These are phyloP conservation scores for Funneliformis geosporum DNA, from an alignment of 192 early-diverging fungal genomes.

Conservation along the genomic window DNA sequence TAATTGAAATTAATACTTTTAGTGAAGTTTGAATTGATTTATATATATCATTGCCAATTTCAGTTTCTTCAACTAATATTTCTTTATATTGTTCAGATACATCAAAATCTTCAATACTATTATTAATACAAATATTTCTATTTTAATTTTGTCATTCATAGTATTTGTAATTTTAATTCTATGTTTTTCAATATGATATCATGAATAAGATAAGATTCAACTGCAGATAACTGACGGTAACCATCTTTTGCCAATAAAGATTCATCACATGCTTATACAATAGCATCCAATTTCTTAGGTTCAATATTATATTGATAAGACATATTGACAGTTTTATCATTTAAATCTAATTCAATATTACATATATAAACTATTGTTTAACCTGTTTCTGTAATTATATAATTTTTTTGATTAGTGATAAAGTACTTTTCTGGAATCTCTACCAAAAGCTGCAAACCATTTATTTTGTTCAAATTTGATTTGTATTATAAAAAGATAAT, in stretches of 20 bases:
- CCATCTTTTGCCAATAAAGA: not conserved
- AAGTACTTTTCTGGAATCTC: not conserved
- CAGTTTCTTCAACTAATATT: not conserved
- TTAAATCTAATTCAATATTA: slow-evolving; percentile 12
- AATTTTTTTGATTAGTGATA: not conserved
- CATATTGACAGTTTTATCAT: not conserved
- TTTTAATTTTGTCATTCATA: not conserved
- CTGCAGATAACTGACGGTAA: not conserved
- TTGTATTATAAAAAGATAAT: not conserved
- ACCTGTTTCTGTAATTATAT: not conserved
- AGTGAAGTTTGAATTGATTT: not conserved
- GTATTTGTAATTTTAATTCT: not conserved
- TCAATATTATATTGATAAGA: not conserved
- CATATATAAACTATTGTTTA: not conserved
- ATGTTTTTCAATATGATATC: not conserved
- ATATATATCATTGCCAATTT: slow-evolving; percentile 6
- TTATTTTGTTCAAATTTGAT: not conserved
- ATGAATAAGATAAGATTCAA: not conserved
- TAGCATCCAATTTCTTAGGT: not conserved
- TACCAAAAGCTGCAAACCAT: not conserved
- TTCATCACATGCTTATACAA: not conserved
- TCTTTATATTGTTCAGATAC: not conserved
- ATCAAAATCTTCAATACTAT: not conserved
- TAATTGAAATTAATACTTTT: not conserved
- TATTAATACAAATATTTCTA: not conserved